phyloP scores from a whole-genome alignment of 2,329 filamentous ascomycete species.

The Fusarium compactum region DNA sequence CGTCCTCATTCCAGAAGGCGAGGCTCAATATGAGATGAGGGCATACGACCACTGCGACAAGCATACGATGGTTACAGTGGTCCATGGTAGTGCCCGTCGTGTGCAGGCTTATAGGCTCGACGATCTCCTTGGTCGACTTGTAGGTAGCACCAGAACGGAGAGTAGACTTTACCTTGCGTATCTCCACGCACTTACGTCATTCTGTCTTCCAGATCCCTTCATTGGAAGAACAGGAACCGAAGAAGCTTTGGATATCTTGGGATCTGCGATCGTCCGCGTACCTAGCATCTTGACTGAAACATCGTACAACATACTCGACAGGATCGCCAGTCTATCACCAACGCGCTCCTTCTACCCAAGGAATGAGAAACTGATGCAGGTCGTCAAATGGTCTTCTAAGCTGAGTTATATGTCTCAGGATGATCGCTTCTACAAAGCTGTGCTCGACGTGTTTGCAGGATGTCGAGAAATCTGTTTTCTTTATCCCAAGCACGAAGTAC shows the following conservation, averaged over 20 bases:
- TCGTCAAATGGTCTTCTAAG: slow-evolving; percentile 55
- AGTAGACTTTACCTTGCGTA: slow-evolving; percentile 65
- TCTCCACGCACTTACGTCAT: slow-evolving; percentile 67
- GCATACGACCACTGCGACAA: not conserved
- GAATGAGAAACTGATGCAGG: slow-evolving; percentile 59
- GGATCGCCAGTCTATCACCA: slow-evolving; percentile 13
- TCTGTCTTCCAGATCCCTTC: slow-evolving; percentile 63
- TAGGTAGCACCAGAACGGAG: slow-evolving; percentile 62
- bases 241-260: slow-evolving; percentile 61
- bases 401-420: slow-evolving; percentile 61
- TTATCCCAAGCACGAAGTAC: not conserved
- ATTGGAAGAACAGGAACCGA: slow-evolving; percentile 66
- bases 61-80: slow-evolving; percentile 56
- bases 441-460: not conserved
- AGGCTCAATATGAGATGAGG: not conserved
- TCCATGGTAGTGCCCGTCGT: slow-evolving; percentile 16
- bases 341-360: slow-evolving; percentile 61
- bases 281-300: not conserved
- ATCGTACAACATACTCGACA: not conserved
- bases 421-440: slow-evolving; percentile 52
- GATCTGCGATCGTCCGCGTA: slow-evolving; percentile 60
- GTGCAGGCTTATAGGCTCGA: slow-evolving; percentile 64
- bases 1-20: slow-evolving; percentile 56
- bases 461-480: slow-evolving; percentile 25
- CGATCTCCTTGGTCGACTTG: slow-evolving; percentile 60